Evolutionary conservation across 164 flowering plant species (phyloP).

Genomic region (Stephania cephalantha): DNA sequence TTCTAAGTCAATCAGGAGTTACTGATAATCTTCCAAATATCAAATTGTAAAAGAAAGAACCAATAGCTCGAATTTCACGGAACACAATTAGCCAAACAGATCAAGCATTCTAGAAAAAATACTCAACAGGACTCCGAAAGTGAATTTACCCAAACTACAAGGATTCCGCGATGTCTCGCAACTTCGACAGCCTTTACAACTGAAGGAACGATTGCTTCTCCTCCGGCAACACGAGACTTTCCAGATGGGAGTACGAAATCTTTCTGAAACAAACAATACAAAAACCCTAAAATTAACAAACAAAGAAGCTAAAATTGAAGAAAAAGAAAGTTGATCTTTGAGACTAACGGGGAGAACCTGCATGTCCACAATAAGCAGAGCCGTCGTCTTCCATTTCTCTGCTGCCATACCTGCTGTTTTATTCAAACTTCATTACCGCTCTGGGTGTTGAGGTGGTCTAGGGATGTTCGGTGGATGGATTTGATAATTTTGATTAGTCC

Average conservation of each 20-base stretch:
- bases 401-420: not conserved
- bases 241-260: conserved; percentile 60
- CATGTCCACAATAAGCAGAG: conserved; percentile 83
- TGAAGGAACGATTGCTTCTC: conserved; percentile 60
- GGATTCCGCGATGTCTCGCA: conserved; percentile 59
- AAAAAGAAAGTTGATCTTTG: not conserved
- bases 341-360: conserved; percentile 37
- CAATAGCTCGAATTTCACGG: no score
- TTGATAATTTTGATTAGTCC: no score
- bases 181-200: conserved; percentile 61
- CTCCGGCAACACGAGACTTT: conserved; percentile 45
- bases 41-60: no score
- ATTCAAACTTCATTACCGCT: not conserved
- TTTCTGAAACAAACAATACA: conserved; percentile 38
- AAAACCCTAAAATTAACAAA: not conserved
- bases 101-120: no score
- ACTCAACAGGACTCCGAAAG: not conserved
- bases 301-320: not conserved
- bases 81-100: no score
- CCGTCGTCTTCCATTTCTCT: conserved; percentile 49
- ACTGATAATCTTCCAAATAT: no score
- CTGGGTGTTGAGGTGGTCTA: not conserved
- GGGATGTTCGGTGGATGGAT: no score
- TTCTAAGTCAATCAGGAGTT: no score
- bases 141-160: conserved; percentile 60